Evolutionary conservation across 2,329 filamentous ascomycete genomes (phyloP).

Genomic region (Claviceps fusiformis): DNA sequence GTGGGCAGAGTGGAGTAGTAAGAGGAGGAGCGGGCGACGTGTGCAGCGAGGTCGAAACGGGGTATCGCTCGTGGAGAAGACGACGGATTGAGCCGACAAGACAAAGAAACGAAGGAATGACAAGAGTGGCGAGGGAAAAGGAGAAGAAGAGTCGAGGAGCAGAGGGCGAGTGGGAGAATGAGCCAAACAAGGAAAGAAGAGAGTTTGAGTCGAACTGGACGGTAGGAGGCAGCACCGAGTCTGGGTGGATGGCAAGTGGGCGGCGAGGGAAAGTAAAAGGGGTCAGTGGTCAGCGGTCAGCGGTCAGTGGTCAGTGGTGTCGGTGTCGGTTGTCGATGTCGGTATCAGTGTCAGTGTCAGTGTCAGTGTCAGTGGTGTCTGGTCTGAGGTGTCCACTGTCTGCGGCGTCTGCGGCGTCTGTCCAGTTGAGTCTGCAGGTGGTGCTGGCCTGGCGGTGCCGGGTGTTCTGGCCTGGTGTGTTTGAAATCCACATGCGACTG

Average conservation of each 20-base stretch:
- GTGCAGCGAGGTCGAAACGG: neutral
- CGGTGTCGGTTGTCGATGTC: neutral
- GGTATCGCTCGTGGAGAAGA: constrained; percentile 1
- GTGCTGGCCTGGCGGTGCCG: too few species aligned
- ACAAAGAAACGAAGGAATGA: neutral
- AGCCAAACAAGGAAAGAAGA: neutral
- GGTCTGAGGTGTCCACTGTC: too few species aligned
- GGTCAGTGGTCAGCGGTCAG: neutral
- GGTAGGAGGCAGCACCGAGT: neutral
- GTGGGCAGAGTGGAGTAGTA: neutral
- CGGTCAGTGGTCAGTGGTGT: neutral
- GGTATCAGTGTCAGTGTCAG: neutral
- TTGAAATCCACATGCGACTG: neutral
- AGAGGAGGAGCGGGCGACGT: neutral
- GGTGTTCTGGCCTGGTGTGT: neutral
- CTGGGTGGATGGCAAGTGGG: neutral
- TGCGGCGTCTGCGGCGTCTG: too few species aligned
- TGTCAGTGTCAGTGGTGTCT: neutral
- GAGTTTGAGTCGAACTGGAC: neutral
- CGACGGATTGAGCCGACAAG: neutral
- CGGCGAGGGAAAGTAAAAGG: neutral
- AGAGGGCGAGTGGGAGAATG: neutral
- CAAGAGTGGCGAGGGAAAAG: neutral
- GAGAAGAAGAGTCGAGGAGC: neutral
- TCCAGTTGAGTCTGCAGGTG: too few species aligned